phyloP scores from a whole-genome alignment of 768 basidiomycete genomes.

The Amanita jacksonii region DNA sequence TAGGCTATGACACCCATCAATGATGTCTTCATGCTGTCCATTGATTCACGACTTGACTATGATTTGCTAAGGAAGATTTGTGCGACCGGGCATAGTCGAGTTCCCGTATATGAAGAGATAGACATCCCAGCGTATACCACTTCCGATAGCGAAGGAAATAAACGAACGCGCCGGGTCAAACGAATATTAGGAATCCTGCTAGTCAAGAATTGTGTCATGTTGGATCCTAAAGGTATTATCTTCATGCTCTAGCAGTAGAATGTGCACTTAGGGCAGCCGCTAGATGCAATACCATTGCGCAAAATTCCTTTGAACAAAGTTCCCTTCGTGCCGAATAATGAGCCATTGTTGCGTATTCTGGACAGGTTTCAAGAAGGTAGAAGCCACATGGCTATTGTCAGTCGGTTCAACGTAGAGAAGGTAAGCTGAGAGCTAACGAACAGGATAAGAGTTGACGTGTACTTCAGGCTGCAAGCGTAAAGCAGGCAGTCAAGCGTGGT shows the following conservation, averaged over 20 bases:
- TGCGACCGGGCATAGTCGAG: slow-evolving; percentile 72
- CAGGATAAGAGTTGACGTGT: background rate
- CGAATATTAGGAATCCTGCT: slow-evolving; percentile 82
- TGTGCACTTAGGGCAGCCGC: background rate
- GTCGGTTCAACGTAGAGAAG: slow-evolving; percentile 62
- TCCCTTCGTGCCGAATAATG: slow-evolving; percentile 79
- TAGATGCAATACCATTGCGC: slow-evolving; percentile 76
- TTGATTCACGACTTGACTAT: slow-evolving; percentile 76
- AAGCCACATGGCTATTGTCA: slow-evolving; percentile 88
- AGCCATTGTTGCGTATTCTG: slow-evolving; percentile 74
- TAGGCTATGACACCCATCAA: slow-evolving; percentile 78
- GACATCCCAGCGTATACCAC: slow-evolving; percentile 42
- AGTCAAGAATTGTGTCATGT: slow-evolving; percentile 82
- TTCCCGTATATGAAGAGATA: slow-evolving; percentile 76
- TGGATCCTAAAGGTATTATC: slow-evolving; percentile 68
- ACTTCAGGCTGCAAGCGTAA: slow-evolving; percentile 60
- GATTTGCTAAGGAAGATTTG: slow-evolving; percentile 68
- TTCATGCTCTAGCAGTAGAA: background rate
- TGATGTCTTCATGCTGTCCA: slow-evolving; percentile 81
- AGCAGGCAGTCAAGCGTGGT: slow-evolving; percentile 74
- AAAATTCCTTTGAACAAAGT: slow-evolving; percentile 82
- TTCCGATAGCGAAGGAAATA: slow-evolving; percentile 9
- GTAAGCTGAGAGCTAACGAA: slow-evolving; percentile 12
- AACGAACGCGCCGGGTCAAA: slow-evolving; percentile 45
- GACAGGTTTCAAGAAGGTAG: slow-evolving; percentile 87